Evolutionary conservation across 1,284 basidiomycete genomes (phyloP).

Genomic region (Ustilago trichophora): DNA sequence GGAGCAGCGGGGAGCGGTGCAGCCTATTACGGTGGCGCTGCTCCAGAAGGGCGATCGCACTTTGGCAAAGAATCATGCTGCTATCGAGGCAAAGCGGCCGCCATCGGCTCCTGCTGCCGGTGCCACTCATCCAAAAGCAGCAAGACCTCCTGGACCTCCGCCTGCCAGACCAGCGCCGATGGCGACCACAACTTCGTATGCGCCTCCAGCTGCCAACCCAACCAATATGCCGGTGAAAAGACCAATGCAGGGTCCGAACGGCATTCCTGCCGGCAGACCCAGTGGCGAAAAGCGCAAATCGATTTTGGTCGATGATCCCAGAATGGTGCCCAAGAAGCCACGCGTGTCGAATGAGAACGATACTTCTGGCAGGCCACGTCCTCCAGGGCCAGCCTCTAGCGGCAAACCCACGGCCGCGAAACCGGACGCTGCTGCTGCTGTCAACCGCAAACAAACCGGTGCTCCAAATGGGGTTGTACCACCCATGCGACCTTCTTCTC

Average conservation of each 20-base stretch:
- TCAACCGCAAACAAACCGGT: too few relatives aligned
- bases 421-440: neutral
- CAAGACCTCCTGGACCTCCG: neutral
- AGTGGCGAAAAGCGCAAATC: slow-evolving; percentile 34
- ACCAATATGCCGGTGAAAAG: neutral
- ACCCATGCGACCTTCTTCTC: slow-evolving; percentile 14
- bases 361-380: slow-evolving; percentile 1
- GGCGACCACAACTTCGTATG: slow-evolving; percentile 13
- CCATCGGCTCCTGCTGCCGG: neutral
- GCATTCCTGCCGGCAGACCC: neutral
- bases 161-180: slow-evolving; percentile 10
- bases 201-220: slow-evolving; percentile 9
- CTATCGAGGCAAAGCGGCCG: slow-evolving; percentile 12
- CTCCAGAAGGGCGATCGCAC: slow-evolving; percentile 38
- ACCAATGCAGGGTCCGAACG: slow-evolving; percentile 7
- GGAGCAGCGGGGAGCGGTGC: slow-evolving; percentile 32
- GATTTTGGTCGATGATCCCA: slow-evolving; percentile 31
- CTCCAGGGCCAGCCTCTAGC: too few relatives aligned
- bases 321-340: slow-evolving; percentile 26
- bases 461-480: too few relatives aligned
- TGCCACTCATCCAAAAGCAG: slow-evolving; percentile 5
- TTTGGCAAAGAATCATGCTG: slow-evolving; percentile 23
- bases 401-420: too few relatives aligned
- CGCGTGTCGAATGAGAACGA: slow-evolving; percentile 13
- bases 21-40: slow-evolving; percentile 32